Evolutionary conservation across 2,329 filamentous ascomycete genomes (phyloP).

Genomic region (Clarireedia monteithiana): DNA sequence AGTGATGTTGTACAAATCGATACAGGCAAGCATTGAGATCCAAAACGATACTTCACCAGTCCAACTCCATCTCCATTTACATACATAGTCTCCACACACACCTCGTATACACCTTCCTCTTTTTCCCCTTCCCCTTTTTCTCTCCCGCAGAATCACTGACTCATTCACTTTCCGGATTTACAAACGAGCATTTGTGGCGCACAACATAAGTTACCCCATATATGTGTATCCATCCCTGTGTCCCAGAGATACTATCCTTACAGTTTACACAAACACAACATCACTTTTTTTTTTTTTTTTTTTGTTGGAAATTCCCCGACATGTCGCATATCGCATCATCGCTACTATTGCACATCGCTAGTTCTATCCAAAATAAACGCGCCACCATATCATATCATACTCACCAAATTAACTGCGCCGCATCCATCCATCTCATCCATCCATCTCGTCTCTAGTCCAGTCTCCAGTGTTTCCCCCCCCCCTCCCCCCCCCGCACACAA

Average conservation of each 20-base stretch:
- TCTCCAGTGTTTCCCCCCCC: not conserved
- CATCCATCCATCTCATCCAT: not conserved
- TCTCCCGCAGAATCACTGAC: not conserved
- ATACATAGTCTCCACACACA: not conserved
- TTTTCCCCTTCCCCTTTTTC: not conserved
- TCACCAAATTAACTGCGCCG: not conserved
- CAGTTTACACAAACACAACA: too few relatives aligned
- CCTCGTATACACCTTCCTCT: not conserved
- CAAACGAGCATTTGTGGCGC: too few relatives aligned
- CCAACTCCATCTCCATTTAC: not conserved
- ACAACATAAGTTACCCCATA: too few relatives aligned
- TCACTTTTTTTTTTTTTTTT: too few relatives aligned
- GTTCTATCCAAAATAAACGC: not conserved
- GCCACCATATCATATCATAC: not conserved
- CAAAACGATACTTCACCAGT: not conserved
- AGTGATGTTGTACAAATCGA: not conserved
- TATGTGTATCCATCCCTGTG: too few relatives aligned
- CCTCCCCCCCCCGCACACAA: not conserved
- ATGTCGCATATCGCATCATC: not conserved
- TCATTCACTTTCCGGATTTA: too few relatives aligned
- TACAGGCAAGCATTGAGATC: not conserved
- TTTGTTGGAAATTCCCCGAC: too few relatives aligned
- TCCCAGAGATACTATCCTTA: too few relatives aligned
- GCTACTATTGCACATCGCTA: too few relatives aligned
- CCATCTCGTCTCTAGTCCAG: not conserved